Percentiles rank a stretch among this genome's conserved stretches.
These are phyloP conservation scores for Phlegmacium glaucopus DNA, from an alignment of 768 basidiomycete species.

Conservation along the genomic window DNA sequence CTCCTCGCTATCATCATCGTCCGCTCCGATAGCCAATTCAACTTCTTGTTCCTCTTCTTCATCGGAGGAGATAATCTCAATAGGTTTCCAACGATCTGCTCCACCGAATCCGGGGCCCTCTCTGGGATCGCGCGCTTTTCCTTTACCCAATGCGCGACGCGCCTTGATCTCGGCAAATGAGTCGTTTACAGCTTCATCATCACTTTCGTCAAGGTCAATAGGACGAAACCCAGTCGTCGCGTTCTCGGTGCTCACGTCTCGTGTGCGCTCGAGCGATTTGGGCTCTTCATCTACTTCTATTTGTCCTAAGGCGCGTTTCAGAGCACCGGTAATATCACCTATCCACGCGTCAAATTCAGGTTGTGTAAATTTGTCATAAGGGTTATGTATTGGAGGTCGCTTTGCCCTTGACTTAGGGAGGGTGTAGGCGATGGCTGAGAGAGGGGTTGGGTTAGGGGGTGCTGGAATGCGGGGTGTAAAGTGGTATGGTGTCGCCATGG, in stretches of 20 bases:
- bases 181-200: slow-evolving; percentile 40
- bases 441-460: slow-evolving; percentile 22
- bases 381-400: slow-evolving; percentile 60
- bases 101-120: slow-evolving; percentile 53
- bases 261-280: neutral
- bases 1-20: slow-evolving; percentile 22
- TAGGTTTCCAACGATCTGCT: slow-evolving; percentile 38
- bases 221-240: slow-evolving; percentile 9
- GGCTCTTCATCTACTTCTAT: slow-evolving; percentile 24
- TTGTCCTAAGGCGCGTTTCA: slow-evolving; percentile 56
- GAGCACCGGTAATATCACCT: slow-evolving; percentile 52
- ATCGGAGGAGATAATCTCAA: slow-evolving; percentile 39
- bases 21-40: slow-evolving; percentile 20
- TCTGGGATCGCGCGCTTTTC: slow-evolving; percentile 59
- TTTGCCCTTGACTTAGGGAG: slow-evolving; percentile 13
- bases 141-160: slow-evolving; percentile 43
- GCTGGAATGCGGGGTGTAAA: slow-evolving; percentile 19
- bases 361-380: slow-evolving; percentile 70
- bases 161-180: slow-evolving; percentile 54
- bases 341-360: slow-evolving; percentile 72
- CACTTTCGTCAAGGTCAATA: slow-evolving; percentile 21
- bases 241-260: neutral
- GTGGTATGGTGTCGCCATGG: slow-evolving; percentile 20
- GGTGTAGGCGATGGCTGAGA: slow-evolving; percentile 11
- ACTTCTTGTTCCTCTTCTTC: slow-evolving; percentile 27